Percentiles rank a stretch among this genome's conserved stretches.
These are phyloP conservation scores for Dimocarpus longan DNA, from an alignment of 345 rosid species.

Conservation along the genomic window DNA sequence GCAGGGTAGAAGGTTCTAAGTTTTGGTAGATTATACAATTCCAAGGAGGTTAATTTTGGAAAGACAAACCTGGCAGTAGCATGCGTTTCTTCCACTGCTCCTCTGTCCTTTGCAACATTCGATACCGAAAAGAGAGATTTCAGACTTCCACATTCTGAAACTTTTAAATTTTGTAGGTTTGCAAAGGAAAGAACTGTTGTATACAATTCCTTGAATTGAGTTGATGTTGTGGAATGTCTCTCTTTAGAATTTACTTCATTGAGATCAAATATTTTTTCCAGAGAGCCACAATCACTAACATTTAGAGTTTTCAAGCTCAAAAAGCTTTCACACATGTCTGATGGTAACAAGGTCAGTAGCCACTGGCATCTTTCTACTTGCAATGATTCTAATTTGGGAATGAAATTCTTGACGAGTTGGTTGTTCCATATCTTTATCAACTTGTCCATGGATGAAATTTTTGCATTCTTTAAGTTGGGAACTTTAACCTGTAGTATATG, in stretches of 20 bases:
- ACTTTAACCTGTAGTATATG: conserved; percentile 12
- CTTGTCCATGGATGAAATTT: background rate
- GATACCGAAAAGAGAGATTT: conserved; percentile 21
- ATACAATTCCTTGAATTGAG: background rate
- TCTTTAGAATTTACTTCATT: background rate
- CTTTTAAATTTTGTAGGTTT: background rate
- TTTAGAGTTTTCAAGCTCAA: background rate
- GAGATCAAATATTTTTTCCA: conserved; percentile 14
- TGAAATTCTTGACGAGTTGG: background rate
- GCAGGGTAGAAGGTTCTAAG: conserved; percentile 21
- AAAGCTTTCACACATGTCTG: background rate
- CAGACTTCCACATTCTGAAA: background rate
- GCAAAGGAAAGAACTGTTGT: background rate
- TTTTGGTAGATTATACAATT: background rate
- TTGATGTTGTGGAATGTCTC: background rate
- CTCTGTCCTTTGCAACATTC: background rate
- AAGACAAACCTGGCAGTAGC: conserved; percentile 16
- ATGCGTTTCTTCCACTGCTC: background rate
- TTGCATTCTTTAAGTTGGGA: conserved; percentile 15
- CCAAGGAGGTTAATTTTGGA: conserved; percentile 10
- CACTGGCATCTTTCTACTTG: background rate
- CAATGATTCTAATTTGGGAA: conserved; percentile 9
- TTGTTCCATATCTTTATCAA: conserved; percentile 15
- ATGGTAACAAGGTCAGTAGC: conserved; percentile 18
- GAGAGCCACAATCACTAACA: background rate